phyloP scores from a whole-genome alignment of 257 asterid species.

The Solanum arcanum region DNA sequence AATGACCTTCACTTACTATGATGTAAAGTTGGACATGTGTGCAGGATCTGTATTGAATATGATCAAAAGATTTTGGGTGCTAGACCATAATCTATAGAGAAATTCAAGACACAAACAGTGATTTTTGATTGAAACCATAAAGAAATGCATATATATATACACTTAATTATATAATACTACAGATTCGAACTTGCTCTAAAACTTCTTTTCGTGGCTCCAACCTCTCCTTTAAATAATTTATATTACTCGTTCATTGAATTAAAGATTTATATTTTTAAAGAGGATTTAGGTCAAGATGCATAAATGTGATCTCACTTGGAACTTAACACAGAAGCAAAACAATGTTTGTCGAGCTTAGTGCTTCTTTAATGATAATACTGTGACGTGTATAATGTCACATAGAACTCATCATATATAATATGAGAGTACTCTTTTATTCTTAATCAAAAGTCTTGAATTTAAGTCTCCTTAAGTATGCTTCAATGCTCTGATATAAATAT shows the following conservation, averaged over 20 bases:
- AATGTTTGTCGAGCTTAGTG: neutral
- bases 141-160: neutral
- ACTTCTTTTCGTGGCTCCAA: too few species aligned
- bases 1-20: neutral
- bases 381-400: neutral
- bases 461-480: neutral
- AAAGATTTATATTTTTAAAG: too few species aligned
- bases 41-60: neutral
- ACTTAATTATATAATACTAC: neutral
- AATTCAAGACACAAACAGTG: neutral
- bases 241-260: too few species aligned
- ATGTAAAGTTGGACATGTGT: neutral
- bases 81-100: neutral
- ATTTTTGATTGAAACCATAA: neutral
- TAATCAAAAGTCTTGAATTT: neutral
- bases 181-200: neutral
- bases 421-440: neutral
- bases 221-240: too few species aligned
- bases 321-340: neutral
- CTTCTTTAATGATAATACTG: neutral
- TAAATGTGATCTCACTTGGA: too few species aligned
- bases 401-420: neutral
- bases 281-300: too few species aligned
- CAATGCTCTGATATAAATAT: accelerated
- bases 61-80: neutral